These are phyloP conservation scores for Suhomyces kilbournensis DNA, from an alignment of 805 yeast species.

Conservation along the genomic window DNA sequence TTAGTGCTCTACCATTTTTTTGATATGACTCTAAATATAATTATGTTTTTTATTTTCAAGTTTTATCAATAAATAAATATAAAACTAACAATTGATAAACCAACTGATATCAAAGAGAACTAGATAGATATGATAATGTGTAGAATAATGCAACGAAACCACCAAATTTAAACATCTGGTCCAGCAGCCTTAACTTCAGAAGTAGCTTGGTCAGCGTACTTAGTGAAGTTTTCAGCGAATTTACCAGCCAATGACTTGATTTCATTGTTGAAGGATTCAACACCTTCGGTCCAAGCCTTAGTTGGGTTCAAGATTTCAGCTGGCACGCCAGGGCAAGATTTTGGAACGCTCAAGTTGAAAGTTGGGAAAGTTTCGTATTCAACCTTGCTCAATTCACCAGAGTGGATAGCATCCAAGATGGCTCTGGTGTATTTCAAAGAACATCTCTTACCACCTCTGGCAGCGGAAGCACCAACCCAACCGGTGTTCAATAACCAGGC, in stretches of 20 bases:
- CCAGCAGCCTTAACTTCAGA: constrained; percentile 91
- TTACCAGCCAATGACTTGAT: constrained; percentile 63
- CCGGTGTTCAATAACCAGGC: constrained; percentile 99
- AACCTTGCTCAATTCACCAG: constrained; percentile 78
- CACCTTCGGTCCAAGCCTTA: constrained; percentile 63
- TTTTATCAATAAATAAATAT: not conserved
- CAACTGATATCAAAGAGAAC: not conserved
- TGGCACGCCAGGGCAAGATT: constrained; percentile 78
- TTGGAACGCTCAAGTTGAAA: constrained; percentile 87
- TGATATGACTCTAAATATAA: too few species aligned
- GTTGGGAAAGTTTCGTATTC: constrained; percentile 82
- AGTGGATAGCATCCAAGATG: constrained; percentile 88
- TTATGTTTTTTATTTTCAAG: not conserved
- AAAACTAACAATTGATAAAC: not conserved
- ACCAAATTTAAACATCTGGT: constrained; percentile 47
- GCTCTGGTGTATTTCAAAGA: constrained; percentile 97
- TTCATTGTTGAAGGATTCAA: constrained; percentile 36
- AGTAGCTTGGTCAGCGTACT: constrained; percentile 79
- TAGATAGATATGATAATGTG: not conserved
- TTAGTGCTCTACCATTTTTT: not conserved
- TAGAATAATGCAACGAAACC: not conserved
- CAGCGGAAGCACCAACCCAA: constrained; percentile 94
- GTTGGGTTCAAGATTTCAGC: constrained; percentile 81
- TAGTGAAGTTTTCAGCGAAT: constrained; percentile 84
- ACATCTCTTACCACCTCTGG: constrained; percentile 95